phyloP scores from a whole-genome alignment of 257 asterid species.

The Marsdenia floribunda region DNA sequence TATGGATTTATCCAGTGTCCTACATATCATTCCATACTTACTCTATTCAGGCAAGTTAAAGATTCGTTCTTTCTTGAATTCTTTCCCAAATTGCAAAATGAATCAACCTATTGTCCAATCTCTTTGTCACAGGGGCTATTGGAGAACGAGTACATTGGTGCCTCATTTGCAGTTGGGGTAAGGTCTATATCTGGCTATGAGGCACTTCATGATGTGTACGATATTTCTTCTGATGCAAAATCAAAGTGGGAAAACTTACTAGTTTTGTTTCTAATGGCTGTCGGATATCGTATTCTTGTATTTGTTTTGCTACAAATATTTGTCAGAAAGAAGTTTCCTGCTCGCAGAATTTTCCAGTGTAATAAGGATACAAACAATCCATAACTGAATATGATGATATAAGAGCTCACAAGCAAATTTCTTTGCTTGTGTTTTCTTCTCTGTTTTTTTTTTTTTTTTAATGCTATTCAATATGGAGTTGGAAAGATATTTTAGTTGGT shows the following conservation, averaged over 20 bases:
- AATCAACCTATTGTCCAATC: background rate
- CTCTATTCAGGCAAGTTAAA: constrained; percentile 73
- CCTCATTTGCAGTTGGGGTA: constrained; percentile 83
- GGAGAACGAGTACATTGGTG: constrained; percentile 85
- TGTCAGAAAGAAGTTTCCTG: constrained; percentile 40
- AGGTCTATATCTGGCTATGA: constrained; percentile 78
- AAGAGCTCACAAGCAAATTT: background rate
- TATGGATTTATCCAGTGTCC: constrained; percentile 94
- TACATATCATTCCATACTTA: constrained; percentile 87
- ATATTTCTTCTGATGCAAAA: constrained; percentile 49
- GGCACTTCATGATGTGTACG: constrained; percentile 68
- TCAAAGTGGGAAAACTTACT: constrained; percentile 81
- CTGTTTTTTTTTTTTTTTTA: background rate
- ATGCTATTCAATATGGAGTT: background rate
- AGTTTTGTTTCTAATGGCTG: constrained; percentile 65
- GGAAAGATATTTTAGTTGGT: background rate
- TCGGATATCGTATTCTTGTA: constrained; percentile 61
- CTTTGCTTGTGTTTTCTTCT: background rate
- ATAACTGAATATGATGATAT: constrained; percentile 8
- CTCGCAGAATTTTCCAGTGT: constrained; percentile 38
- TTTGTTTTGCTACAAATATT: constrained; percentile 51
- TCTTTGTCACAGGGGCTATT: constrained; percentile 62
- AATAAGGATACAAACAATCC: constrained; percentile 29
- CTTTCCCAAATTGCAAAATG: no score
- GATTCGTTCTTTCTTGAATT: no score